Evolutionary conservation across 305 asterid genomes (phyloP), one percentile per base, ranked within the genome.

Genomic region (Caryopteris hybrid): DNA sequence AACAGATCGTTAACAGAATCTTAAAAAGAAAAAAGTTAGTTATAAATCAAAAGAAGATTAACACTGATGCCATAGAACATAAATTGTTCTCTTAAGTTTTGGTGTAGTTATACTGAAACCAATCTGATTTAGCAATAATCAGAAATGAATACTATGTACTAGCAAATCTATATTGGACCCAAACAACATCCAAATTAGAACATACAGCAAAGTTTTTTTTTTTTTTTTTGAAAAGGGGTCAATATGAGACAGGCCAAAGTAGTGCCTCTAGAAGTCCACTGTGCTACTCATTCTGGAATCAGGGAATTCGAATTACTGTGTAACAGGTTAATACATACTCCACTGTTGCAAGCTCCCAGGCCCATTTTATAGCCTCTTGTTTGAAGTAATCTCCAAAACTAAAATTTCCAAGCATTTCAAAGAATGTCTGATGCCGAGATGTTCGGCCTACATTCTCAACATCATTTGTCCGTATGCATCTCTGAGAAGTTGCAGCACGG

Each of bases 351-450:
- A 93, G 97, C 85, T 88, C 97, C 99, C 99, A 93, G 4, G 99
- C 97, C 99, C 99, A 93, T 71, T 78, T 87, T 33, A 93, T 86
- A 27, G 99, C 96, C 63, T 93, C 99, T 47, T 77, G 79, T 79
- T 93, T 93, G 84, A 93, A 93, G 79, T 93, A 93, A 83, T 93
- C 99, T 75, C 99, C 99, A 75, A 93, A 91, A 76, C 97, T 93
- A 75, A 93, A 93, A 76, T 93, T 93, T 31, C 97, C 99, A 76
- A 93, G 99, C 99, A 93, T 93, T 84, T 93, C 99, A 79, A 93
- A 93, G 86, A 93, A 93, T 17, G 99, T 93, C 51, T 88, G 99
- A 73, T 93, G 99, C 33, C 97, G 86, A 56, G 99, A 85, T 51
- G 97, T 93, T 54, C 80, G 91, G 33, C 99, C 97, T 31, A 93